phyloP scores from a whole-genome alignment of 225 moss, liverwort and hornwort species.

The Thuidium tamariscinum region DNA sequence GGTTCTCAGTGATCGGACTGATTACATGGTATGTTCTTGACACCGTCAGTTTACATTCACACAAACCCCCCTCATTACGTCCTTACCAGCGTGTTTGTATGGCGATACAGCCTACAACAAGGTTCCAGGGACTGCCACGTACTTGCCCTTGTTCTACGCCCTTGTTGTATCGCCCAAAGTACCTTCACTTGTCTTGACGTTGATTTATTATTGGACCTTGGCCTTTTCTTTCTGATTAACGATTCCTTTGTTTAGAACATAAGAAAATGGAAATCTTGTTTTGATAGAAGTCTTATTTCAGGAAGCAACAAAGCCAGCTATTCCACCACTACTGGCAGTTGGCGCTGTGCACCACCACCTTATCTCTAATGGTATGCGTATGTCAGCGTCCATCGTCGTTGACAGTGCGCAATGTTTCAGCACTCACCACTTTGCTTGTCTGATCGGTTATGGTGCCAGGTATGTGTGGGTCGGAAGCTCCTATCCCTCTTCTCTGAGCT shows the following conservation, averaged over 20 bases:
- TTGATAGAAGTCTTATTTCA: background rate
- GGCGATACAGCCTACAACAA: background rate
- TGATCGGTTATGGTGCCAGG: slow-evolving; percentile 96
- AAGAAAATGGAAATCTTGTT: background rate
- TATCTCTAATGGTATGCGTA: slow-evolving; percentile 82
- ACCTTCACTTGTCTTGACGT: background rate
- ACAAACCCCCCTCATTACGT: background rate
- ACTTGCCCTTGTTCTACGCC: background rate
- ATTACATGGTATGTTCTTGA: slow-evolving; percentile 42
- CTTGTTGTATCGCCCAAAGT: background rate
- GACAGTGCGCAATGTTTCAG: slow-evolving; percentile 97
- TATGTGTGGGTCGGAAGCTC: background rate
- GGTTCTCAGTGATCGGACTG: slow-evolving; percentile 78
- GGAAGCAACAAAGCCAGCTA: slow-evolving; percentile 72
- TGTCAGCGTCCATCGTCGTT: slow-evolving; percentile 70
- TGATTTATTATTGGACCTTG: background rate
- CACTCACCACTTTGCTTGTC: slow-evolving; percentile 94
- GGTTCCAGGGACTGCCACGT: background rate
- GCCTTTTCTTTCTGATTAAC: background rate
- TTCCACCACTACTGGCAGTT: slow-evolving; percentile 80
- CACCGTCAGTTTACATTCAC: background rate
- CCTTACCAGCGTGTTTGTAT: background rate
- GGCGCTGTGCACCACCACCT: slow-evolving; percentile 98
- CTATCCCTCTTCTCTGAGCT: background rate
- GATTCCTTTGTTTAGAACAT: background rate